Evolutionary conservation across 805 yeast genomes (phyloP).

Genomic region (Yarrowia yakushimensis): DNA sequence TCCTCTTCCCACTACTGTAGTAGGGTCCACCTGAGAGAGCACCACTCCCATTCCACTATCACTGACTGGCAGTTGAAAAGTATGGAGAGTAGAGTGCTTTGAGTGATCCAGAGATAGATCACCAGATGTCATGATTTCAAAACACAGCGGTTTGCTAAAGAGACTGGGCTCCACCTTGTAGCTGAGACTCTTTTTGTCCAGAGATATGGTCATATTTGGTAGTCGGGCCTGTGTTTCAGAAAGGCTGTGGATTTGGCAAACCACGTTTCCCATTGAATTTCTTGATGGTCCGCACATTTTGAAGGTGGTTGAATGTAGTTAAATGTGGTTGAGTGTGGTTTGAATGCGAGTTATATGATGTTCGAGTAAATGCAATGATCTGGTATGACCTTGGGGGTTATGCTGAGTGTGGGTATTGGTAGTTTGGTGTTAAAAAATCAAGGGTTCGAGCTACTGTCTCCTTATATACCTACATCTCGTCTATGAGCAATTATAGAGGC

Average conservation of each 20-base stretch:
- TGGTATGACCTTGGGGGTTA: constrained; percentile 3
- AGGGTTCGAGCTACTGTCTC: neutral
- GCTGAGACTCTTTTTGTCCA: constrained; percentile 3
- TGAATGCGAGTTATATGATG: too few species aligned
- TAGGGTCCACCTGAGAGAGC: neutral
- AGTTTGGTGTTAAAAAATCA: neutral
- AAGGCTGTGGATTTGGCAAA: neutral
- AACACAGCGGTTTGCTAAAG: neutral
- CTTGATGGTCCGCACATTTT: constrained; percentile 7
- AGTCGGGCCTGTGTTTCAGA: neutral
- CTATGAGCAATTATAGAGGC: neutral
- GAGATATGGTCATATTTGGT: neutral
- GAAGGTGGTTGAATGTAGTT: too few species aligned
- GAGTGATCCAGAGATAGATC: neutral
- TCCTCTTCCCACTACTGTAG: constrained; percentile 7
- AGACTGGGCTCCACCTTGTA: constrained; percentile 10
- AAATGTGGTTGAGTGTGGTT: too few species aligned
- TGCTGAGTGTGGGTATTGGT: neutral
- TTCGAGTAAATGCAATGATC: too few species aligned
- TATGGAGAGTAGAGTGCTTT: neutral
- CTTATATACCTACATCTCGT: neutral
- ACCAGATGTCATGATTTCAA: constrained; percentile 19
- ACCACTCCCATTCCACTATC: neutral
- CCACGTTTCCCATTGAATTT: neutral
- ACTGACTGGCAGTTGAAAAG: neutral